Evolutionary conservation across 257 asterid species (phyloP).

Genomic region (Jacaranda mimosifolia): DNA sequence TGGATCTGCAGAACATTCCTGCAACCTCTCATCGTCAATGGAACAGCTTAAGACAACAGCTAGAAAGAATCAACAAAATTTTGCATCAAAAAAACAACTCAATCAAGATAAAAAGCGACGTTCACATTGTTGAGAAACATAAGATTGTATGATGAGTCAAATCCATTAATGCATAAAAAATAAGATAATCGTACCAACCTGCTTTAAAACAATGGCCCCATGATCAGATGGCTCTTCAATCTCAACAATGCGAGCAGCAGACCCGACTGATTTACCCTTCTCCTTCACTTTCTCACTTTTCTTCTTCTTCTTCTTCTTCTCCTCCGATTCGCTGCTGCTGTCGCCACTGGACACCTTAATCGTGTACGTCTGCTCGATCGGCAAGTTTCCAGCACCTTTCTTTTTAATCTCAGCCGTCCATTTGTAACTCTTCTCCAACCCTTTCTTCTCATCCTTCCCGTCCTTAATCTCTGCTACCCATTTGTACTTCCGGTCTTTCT

Average conservation of each 20-base stretch:
- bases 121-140: not conserved
- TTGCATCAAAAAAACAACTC: not conserved
- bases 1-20: conserved; percentile 5
- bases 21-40: not conserved
- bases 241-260: conserved; percentile 62
- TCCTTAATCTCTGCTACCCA: conserved; percentile 78
- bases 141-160: not conserved
- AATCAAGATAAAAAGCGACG: not conserved
- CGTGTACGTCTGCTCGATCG: conserved; percentile 66
- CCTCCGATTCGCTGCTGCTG: conserved; percentile 34
- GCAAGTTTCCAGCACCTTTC: conserved; percentile 50
- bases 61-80: not conserved
- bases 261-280: conserved; percentile 38
- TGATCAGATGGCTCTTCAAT: conserved; percentile 70
- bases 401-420: conserved; percentile 83
- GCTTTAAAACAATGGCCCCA: conserved; percentile 71
- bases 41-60: not conserved
- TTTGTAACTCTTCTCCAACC: conserved; percentile 56
- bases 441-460: conserved; percentile 61
- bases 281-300: conserved; percentile 48
- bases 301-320: conserved; percentile 40
- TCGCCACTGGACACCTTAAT: conserved; percentile 56
- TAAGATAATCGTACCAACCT: conserved; percentile 51
- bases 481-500: conserved; percentile 70
- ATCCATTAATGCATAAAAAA: not conserved